Percentiles rank a stretch among this genome's conserved stretches.
phyloP scores from a whole-genome alignment of 2,329 filamentous ascomycete genomes.

The Colletotrichum sp. region DNA sequence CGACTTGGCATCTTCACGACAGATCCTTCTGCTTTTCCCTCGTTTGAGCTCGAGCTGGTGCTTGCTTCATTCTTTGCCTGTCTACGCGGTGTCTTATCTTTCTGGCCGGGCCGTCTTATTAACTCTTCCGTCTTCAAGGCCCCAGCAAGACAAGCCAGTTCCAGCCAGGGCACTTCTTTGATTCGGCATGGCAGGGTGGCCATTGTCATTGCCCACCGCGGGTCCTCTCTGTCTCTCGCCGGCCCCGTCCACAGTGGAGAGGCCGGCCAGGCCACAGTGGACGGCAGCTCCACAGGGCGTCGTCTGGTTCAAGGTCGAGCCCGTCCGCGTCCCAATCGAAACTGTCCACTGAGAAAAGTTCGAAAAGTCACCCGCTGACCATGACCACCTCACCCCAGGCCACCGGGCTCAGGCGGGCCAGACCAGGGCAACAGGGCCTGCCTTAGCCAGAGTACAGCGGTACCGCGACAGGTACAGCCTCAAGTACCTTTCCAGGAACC shows the following conservation, averaged over 20 bases:
- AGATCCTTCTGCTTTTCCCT: not conserved
- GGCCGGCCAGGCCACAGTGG: not conserved
- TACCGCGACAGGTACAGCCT: not conserved
- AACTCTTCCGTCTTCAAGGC: not conserved
- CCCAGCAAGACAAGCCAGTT: not conserved
- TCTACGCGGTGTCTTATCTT: not conserved
- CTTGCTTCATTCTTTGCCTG: not conserved
- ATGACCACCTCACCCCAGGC: slow-evolving; percentile 7
- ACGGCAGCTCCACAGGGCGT: slow-evolving; percentile 6
- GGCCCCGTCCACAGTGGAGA: not conserved
- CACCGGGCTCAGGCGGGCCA: slow-evolving; percentile 15
- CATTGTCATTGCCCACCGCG: not conserved
- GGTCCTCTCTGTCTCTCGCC: not conserved
- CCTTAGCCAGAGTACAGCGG: not conserved
- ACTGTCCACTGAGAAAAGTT: slow-evolving; percentile 22
- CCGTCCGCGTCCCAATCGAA: slow-evolving; percentile 18
- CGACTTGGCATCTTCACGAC: not conserved
- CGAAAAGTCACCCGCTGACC: slow-evolving; percentile 22
- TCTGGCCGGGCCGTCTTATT: not conserved
- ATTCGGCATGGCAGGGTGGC: not conserved
- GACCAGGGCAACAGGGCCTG: not conserved
- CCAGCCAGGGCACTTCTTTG: not conserved
- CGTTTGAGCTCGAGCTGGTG: not conserved
- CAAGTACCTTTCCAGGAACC: slow-evolving; percentile 18
- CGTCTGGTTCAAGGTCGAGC: slow-evolving; percentile 14